These are phyloP conservation scores for Colletotrichum agaves DNA, from an alignment of 2,329 filamentous ascomycete species.

Conservation along the genomic window DNA sequence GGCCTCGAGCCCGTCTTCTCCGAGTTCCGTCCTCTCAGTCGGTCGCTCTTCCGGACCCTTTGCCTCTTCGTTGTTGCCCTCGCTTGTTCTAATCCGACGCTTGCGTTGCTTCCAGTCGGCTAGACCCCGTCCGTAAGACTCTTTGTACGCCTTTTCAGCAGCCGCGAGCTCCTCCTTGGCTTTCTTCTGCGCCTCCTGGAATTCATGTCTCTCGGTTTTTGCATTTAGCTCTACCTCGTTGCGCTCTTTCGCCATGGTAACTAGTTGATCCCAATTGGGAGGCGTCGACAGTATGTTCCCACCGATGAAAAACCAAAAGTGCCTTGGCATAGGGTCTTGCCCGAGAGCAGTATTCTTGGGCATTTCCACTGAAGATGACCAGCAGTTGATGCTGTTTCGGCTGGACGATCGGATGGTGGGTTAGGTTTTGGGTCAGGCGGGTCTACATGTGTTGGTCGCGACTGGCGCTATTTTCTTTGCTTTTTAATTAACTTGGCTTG, in stretches of 20 bases:
- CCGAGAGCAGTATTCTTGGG: background rate
- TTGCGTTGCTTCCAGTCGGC: conserved; percentile 21
- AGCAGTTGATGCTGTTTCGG: too few species aligned
- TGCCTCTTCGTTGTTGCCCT: background rate
- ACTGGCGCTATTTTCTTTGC: too few species aligned
- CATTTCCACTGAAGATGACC: conserved; percentile 1
- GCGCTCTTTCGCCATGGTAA: conserved; percentile 1
- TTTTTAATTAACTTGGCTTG: too few species aligned
- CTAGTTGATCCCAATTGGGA: conserved; percentile 22
- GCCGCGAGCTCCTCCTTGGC: conserved; percentile 23
- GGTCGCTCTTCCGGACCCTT: background rate
- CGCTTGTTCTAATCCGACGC: background rate
- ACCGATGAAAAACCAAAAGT: conserved; percentile 25
- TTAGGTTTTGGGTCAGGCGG: too few species aligned
- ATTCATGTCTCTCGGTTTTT: conserved; percentile 1
- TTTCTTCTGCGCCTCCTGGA: background rate
- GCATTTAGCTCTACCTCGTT: conserved; percentile 3
- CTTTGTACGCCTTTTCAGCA: conserved; percentile 9
- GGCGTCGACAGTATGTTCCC: conserved; percentile 18
- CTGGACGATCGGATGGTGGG: too few species aligned
- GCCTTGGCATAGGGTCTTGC: conserved; percentile 3
- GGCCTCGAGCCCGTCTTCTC: background rate
- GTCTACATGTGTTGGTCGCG: too few species aligned
- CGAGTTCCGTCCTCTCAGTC: background rate
- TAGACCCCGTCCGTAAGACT: conserved; percentile 9